phyloP scores from a whole-genome alignment of 169 alveolate genomes.

The Cryptosporidium xiaoi region DNA sequence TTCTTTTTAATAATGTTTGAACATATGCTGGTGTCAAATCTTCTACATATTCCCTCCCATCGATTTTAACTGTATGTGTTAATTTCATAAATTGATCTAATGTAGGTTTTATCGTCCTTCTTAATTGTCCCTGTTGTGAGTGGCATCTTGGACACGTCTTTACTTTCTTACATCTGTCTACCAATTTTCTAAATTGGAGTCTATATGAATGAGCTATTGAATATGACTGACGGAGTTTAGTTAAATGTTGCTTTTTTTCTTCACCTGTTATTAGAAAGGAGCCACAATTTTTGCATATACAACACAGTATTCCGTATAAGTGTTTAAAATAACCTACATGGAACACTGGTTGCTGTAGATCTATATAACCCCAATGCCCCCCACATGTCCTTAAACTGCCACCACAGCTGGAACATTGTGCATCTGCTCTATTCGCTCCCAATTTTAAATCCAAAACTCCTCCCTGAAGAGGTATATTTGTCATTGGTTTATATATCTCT shows the following conservation, averaged over 20 bases:
- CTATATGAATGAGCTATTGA: conserved; percentile 84
- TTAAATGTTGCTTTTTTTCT: conserved; percentile 77
- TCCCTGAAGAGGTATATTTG: conserved; percentile 82
- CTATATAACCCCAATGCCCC: conserved; percentile 98
- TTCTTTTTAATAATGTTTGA: conserved; percentile 88
- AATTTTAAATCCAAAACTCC: conserved; percentile 85
- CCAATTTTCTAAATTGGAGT: conserved; percentile 84
- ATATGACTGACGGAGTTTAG: conserved; percentile 81
- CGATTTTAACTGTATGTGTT: conserved; percentile 82
- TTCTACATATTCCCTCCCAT: conserved; percentile 81
- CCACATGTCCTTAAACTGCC: conserved; percentile 91
- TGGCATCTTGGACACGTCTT: conserved; percentile 86
- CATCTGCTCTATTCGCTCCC: conserved; percentile 70
- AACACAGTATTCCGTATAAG: conserved; percentile 87
- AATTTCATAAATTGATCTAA: conserved; percentile 90
- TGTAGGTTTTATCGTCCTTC: conserved; percentile 85
- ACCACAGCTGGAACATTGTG: conserved; percentile 91
- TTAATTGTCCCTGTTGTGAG: conserved; percentile 86
- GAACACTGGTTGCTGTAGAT: conserved; percentile 95
- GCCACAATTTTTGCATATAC: conserved; percentile 94
- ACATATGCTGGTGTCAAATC: conserved; percentile 93
- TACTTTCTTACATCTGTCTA: conserved; percentile 86
- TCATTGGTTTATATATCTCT: conserved; percentile 82
- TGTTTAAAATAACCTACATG: conserved; percentile 98
- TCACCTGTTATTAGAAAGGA: conserved; percentile 86